Percentiles rank a stretch among this genome's conserved stretches.
phyloP scores from a whole-genome alignment of 805 yeast species.

The Middelhovenomyces tepae region DNA sequence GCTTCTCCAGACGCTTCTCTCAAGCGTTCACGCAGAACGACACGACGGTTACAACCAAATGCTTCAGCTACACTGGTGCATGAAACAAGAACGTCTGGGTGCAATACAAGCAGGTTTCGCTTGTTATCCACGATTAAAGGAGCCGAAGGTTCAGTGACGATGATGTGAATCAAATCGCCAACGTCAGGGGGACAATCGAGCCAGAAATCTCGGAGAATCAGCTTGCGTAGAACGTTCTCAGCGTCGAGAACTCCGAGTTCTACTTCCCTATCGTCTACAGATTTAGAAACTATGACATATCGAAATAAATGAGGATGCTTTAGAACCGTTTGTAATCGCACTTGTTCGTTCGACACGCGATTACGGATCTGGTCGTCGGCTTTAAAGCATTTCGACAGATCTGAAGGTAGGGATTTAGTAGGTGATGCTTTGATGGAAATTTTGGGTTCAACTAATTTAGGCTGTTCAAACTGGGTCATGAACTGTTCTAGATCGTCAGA shows the following conservation, averaged over 20 bases:
- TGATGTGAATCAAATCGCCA: conserved; percentile 26
- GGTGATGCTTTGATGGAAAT: no score
- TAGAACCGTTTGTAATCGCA: no score
- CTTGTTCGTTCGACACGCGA: no score
- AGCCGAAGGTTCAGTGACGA: conserved; percentile 11
- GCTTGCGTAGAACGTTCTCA: background rate
- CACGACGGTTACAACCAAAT: conserved; percentile 60
- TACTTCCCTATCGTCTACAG: no score
- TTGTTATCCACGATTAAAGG: conserved; percentile 43
- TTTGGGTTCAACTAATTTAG: no score
- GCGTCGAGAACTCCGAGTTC: background rate
- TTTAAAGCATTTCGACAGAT: no score
- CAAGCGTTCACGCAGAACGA: conserved; percentile 50
- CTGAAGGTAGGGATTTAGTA: no score
- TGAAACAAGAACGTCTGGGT: conserved; percentile 75
- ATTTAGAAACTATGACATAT: no score
- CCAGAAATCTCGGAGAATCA: conserved; percentile 25
- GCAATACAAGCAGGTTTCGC: conserved; percentile 60
- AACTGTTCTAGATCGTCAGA: no score
- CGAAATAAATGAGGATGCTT: no score
- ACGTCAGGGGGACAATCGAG: conserved; percentile 11
- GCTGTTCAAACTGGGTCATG: no score
- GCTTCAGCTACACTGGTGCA: conserved; percentile 79
- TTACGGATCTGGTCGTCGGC: no score
- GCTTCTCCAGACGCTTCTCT: conserved; percentile 52